Percentiles rank a stretch among this genome's conserved stretches.
Evolutionary conservation across 208 protist species (phyloP).

Genomic region (Trypanosoma scelopori): DNA sequence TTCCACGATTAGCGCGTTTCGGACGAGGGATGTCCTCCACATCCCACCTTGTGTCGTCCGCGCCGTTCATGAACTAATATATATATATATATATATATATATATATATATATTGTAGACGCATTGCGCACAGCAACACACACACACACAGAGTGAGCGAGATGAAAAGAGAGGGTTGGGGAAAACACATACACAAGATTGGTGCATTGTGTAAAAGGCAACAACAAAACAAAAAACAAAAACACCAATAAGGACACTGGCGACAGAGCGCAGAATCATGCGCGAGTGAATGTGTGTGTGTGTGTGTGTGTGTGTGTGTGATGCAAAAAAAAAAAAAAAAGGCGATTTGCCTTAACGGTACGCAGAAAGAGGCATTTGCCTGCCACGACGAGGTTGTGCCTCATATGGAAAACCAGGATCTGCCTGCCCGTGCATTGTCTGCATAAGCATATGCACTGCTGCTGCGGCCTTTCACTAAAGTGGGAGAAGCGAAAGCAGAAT

Average conservation of each 20-base stretch:
- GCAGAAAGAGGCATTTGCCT: too few relatives aligned
- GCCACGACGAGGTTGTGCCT: too few relatives aligned
- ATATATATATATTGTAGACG: too few relatives aligned
- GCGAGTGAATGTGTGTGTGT: not conserved
- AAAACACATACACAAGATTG: not conserved
- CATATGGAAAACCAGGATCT: too few relatives aligned
- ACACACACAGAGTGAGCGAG: too few relatives aligned
- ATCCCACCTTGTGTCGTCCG: slow-evolving; percentile 12
- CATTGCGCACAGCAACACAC: not conserved
- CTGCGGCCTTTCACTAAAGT: too few relatives aligned
- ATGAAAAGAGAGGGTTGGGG: not conserved
- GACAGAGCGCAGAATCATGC: not conserved
- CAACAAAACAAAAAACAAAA: not conserved
- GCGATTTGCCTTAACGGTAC: not conserved
- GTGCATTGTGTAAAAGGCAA: not conserved
- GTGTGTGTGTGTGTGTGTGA: slow-evolving; percentile 21
- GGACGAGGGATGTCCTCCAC: slow-evolving; percentile 38
- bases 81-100: not conserved
- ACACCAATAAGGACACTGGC: not conserved
- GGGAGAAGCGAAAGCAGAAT: too few relatives aligned
- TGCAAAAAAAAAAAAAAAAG: not conserved
- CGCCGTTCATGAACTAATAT: not conserved
- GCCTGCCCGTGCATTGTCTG: too few relatives aligned
- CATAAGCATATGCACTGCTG: too few relatives aligned
- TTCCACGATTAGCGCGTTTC: slow-evolving; percentile 65